Conservation (phyloP, 2,329 filamentous ascomycete genomes). For the Epichloe aotearoae region DNA sequence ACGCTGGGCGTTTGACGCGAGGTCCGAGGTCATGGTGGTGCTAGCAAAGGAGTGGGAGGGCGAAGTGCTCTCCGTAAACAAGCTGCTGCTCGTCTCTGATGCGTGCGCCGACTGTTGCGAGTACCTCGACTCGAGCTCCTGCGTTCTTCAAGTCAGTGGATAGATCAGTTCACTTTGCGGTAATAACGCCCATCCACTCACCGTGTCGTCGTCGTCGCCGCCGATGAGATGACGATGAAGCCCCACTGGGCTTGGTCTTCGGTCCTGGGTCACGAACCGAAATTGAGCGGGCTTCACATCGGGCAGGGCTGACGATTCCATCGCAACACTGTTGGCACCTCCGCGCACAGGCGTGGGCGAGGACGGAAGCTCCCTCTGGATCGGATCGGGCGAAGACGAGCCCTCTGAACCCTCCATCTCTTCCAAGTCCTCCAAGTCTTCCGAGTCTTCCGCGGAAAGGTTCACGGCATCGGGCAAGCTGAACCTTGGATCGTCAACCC, state of each 20-base stretch:
- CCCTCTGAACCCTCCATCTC: background rate
- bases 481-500: constrained; percentile 18
- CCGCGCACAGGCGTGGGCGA: constrained; percentile 7
- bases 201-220: background rate
- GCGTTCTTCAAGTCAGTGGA: background rate
- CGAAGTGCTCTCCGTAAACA: background rate
- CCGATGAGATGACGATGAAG: background rate
- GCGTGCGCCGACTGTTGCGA: background rate
- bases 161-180: background rate
- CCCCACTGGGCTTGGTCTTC: background rate
- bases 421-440: background rate
- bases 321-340: background rate
- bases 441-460: constrained; percentile 5
- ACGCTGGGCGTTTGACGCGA: background rate
- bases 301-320: background rate
- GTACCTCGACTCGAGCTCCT: background rate
- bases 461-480: constrained; percentile 13
- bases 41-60: constrained; percentile 1
- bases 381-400: constrained; percentile 2
- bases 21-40: background rate
- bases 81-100: background rate
- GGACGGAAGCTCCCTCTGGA: background rate
- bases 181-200: background rate
- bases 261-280: background rate
- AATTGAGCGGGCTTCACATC: background rate